Conservation (phyloP, 2,329 filamentous ascomycete genomes). For the Cytospora chrysosperma region DNA sequence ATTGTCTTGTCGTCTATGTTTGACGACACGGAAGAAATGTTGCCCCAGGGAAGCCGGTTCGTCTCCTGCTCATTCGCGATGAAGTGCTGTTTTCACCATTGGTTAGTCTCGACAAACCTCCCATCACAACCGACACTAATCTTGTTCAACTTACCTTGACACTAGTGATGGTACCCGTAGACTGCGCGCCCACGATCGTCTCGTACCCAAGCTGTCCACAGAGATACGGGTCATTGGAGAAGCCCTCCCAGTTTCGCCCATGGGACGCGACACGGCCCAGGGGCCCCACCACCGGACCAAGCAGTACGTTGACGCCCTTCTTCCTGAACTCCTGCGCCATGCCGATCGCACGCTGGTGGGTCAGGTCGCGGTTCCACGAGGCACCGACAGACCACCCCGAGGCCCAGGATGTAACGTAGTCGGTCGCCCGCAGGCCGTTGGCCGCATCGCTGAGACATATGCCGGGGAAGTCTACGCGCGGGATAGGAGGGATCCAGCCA, state of each 20-base stretch:
- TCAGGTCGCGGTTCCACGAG: slow-evolving; percentile 70
- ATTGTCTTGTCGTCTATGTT: slow-evolving; percentile 47
- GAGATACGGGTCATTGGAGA: slow-evolving; percentile 55
- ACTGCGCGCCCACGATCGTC: slow-evolving; percentile 67
- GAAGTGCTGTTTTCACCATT: slow-evolving; percentile 54
- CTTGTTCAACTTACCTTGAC: slow-evolving; percentile 40
- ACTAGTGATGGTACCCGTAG: slow-evolving; percentile 66
- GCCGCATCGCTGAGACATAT: slow-evolving; percentile 46
- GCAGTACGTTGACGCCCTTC: slow-evolving; percentile 74
- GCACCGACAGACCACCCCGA: slow-evolving; percentile 43
- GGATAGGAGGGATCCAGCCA: slow-evolving; percentile 41
- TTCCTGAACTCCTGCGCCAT: slow-evolving; percentile 71
- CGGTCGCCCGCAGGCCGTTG: slow-evolving; percentile 43
- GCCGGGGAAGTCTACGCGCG: slow-evolving; percentile 42
- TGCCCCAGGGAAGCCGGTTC: slow-evolving; percentile 58
- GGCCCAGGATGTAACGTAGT: slow-evolving; percentile 44
- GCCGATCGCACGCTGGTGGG: slow-evolving; percentile 64
- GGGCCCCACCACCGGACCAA: slow-evolving; percentile 70
- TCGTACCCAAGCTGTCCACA: slow-evolving; percentile 38
- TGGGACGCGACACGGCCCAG: slow-evolving; percentile 57
- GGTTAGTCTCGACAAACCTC: not conserved
- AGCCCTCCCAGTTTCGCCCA: slow-evolving; percentile 56
- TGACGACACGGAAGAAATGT: slow-evolving; percentile 44
- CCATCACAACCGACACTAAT: too few species aligned
- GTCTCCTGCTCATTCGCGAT: slow-evolving; percentile 49